These are phyloP conservation scores for Solidago caesia DNA, from an alignment of 129 eudicot genomes.

Conservation along the genomic window DNA sequence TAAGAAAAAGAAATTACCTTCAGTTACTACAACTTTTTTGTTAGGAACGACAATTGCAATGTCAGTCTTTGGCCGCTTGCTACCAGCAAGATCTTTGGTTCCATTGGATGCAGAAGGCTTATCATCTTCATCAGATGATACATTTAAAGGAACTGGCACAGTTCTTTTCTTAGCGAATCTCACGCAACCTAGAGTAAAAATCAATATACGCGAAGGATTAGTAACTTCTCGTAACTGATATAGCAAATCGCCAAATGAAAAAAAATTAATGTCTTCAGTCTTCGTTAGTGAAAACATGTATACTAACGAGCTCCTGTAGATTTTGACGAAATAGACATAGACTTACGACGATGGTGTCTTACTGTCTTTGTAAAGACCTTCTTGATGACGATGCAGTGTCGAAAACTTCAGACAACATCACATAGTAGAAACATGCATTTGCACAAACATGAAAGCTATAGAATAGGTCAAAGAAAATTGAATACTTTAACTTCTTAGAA, in stretches of 20 bases:
- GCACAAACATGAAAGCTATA: background rate
- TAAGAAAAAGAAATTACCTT: slow-evolving; percentile 39
- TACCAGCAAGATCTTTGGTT: slow-evolving; percentile 21
- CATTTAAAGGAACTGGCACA: slow-evolving; percentile 39
- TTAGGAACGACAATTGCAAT: slow-evolving; percentile 36
- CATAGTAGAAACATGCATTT: background rate
- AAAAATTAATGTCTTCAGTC: no score
- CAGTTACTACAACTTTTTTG: slow-evolving; percentile 24
- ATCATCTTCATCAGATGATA: slow-evolving; percentile 51
- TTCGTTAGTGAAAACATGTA: no score
- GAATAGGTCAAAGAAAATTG: no score
- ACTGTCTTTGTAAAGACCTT: no score
- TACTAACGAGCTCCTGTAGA: no score
- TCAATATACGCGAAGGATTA: background rate
- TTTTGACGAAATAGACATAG: no score
- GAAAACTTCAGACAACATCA: no score
- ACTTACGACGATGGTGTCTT: no score
- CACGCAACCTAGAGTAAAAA: slow-evolving; percentile 26
- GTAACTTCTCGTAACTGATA: background rate
- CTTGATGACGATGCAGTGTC: no score
- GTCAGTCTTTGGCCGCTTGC: slow-evolving; percentile 33
- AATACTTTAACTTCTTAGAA: no score
- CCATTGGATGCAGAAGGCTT: slow-evolving; percentile 51
- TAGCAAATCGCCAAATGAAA: background rate
- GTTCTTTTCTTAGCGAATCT: slow-evolving; percentile 46